These are phyloP conservation scores for Gilbertella persicaria DNA, from an alignment of 371 early-diverging fungal species.

Conservation along the genomic window DNA sequence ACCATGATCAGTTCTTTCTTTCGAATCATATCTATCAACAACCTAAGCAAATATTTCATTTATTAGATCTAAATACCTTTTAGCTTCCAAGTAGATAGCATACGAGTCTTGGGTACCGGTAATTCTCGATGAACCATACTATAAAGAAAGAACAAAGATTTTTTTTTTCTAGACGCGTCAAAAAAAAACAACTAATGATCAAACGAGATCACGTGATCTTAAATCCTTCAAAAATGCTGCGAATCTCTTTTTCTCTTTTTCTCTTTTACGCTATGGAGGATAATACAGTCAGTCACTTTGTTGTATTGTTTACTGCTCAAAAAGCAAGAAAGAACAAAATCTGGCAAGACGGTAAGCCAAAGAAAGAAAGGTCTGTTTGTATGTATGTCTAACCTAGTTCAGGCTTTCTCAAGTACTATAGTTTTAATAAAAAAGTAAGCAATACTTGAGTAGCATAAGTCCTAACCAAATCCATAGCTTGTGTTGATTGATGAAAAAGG, in stretches of 20 bases:
- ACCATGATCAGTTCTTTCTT: slow-evolving; percentile 10
- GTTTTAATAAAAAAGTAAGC: slow-evolving; percentile 45
- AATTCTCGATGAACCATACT: neutral
- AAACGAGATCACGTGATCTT: too few species aligned
- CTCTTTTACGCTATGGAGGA: slow-evolving; percentile 27
- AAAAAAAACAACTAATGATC: neutral
- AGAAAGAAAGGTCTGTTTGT: neutral
- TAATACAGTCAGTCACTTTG: slow-evolving; percentile 20
- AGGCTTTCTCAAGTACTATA: slow-evolving; percentile 50
- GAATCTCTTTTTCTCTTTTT: slow-evolving; percentile 1
- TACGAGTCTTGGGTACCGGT: neutral
- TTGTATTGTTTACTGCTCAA: slow-evolving; percentile 58
- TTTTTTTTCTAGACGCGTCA: neutral
- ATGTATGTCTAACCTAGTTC: neutral
- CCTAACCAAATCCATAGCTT: slow-evolving; percentile 22
- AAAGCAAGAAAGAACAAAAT: slow-evolving; percentile 63
- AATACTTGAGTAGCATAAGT: neutral
- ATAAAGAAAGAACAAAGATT: neutral
- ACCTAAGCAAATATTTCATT: too few species aligned
- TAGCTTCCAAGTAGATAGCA: slow-evolving; percentile 8
- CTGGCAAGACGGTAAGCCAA: slow-evolving; percentile 61
- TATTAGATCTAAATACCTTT: slow-evolving; percentile 5
- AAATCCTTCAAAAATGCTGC: slow-evolving; percentile 7
- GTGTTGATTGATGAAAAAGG: slow-evolving; percentile 50
- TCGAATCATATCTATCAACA: slow-evolving; percentile 7